Evolutionary conservation across 164 flowering plant species (phyloP).

Genomic region (Umbellularia californica): DNA sequence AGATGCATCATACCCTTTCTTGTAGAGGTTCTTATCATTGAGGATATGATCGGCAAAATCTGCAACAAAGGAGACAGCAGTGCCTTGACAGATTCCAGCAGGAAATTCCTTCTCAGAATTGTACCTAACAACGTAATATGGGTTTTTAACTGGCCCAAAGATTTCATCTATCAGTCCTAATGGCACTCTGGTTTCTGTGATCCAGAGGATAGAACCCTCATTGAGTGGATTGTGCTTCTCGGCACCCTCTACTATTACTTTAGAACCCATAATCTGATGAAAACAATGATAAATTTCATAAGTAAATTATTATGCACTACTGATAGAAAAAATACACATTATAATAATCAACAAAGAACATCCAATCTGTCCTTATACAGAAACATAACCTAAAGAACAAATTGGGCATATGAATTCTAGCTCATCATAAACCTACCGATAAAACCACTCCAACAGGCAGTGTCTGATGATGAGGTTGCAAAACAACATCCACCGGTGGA

Average conservation of each 20-base stretch:
- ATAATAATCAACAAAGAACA: neutral
- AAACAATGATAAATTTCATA: neutral
- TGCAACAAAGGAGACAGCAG: constrained; percentile 60
- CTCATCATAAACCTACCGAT: constrained; percentile 49
- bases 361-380: neutral
- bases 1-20: constrained; percentile 96
- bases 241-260: constrained; percentile 84
- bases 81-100: constrained; percentile 52
- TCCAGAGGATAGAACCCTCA: constrained; percentile 97
- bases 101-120: constrained; percentile 83
- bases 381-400: neutral
- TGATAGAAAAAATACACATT: neutral
- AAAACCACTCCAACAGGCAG: constrained; percentile 73
- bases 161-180: constrained; percentile 87
- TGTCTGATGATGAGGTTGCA: constrained; percentile 62
- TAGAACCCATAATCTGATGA: constrained; percentile 61
- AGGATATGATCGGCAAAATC: constrained; percentile 85
- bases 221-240: constrained; percentile 87
- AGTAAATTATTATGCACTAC: neutral
- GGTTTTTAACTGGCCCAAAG: constrained; percentile 95
- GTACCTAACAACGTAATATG: constrained; percentile 81
- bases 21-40: constrained; percentile 61
- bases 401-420: neutral
- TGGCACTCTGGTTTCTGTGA: constrained; percentile 62
- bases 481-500: constrained; percentile 52